Percentiles rank a stretch among this genome's conserved stretches.
Evolutionary conservation across 2,329 filamentous ascomycete genomes (phyloP).

Genomic region (Calonectria multiphialidica): DNA sequence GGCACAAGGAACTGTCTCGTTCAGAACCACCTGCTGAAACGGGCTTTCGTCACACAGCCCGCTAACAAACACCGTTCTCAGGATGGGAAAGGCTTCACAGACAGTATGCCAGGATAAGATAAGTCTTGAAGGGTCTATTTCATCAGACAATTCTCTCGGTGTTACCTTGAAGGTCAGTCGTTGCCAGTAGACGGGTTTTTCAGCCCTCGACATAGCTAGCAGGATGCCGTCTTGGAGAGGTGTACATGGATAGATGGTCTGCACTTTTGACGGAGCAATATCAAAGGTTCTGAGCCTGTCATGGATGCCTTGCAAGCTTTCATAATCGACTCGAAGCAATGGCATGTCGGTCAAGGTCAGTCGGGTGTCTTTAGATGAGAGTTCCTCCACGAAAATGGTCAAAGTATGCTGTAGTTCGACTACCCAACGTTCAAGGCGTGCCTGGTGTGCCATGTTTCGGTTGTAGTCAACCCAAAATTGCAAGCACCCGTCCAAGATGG

Average conservation of each 20-base stretch:
- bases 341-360: slow-evolving; percentile 6
- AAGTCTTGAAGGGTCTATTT: slow-evolving; percentile 3
- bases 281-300: background rate
- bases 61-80: slow-evolving; percentile 6
- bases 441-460: slow-evolving; percentile 4
- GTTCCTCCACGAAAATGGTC: background rate
- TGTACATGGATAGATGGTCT: slow-evolving; percentile 3
- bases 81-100: slow-evolving; percentile 8
- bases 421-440: background rate
- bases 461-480: slow-evolving; percentile 9
- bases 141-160: background rate
- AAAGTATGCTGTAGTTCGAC: slow-evolving; percentile 1
- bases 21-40: slow-evolving; percentile 7
- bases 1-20: background rate
- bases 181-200: slow-evolving; percentile 5
- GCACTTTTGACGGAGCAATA: slow-evolving; percentile 3
- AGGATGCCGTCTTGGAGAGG: slow-evolving; percentile 6
- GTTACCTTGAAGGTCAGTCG: slow-evolving; percentile 5
- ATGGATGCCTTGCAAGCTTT: background rate
- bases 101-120: background rate
- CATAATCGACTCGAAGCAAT: slow-evolving; percentile 1
- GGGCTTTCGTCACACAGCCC: slow-evolving; percentile 2
- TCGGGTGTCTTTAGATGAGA: slow-evolving; percentile 1
- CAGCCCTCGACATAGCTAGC: background rate
- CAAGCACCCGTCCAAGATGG: slow-evolving; percentile 4